Evolutionary conservation across 2,329 filamentous ascomycete species (phyloP), one percentile per base, ranked within the genome.

Genomic region (Fusarium gaditjirri): DNA sequence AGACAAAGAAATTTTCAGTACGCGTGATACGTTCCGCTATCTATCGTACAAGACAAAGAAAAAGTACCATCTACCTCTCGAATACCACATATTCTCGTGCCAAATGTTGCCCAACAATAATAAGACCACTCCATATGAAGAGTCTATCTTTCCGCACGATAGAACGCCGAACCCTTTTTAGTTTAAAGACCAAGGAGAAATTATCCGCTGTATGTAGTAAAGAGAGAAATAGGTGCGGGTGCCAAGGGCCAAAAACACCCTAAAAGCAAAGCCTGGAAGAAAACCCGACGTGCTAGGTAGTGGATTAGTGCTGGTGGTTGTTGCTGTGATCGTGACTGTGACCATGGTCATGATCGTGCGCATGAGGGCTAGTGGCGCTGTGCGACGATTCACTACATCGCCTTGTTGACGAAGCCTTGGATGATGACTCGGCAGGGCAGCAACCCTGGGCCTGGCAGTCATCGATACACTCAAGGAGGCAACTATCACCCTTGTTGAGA

Each of bases 391-490:
- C 76, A 62, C 81, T 83, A 21, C 76, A 76, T 21, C 81, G 76
- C 25, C 81, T 78, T n/a, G 77, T 80, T 7, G 81, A 83, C 6
- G 81, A 80, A 13, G 75, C 78, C 60, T 78, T 75, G 29, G 80
- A 81, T 6, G 80, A 79, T 6, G 76, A 68, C 11, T 82, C 81
- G 17, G 70, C 70, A 12, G 76, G 76, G 62, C 81, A 83, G 71
- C 78, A 78, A 25, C 79, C 74, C 58, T 79, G 74, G 42, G 75
- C 78, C 53, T 76, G 74, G 67, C 78, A 80, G 80, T 85, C 80
- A 54, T 84, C 75, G 63, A 84, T 68, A 64, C 81, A 77, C 68
- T 87, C 87, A 7, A 90, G 81, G 39, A 90, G 80, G 70, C 87
- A 89, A 5, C 80, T 76, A 23, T 78, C 75, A 21, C 76, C 80